Evolutionary conservation across 2,329 filamentous ascomycete genomes (phyloP), one percentile per base, ranked within the genome.

Genomic region (Alternaria viburni): DNA sequence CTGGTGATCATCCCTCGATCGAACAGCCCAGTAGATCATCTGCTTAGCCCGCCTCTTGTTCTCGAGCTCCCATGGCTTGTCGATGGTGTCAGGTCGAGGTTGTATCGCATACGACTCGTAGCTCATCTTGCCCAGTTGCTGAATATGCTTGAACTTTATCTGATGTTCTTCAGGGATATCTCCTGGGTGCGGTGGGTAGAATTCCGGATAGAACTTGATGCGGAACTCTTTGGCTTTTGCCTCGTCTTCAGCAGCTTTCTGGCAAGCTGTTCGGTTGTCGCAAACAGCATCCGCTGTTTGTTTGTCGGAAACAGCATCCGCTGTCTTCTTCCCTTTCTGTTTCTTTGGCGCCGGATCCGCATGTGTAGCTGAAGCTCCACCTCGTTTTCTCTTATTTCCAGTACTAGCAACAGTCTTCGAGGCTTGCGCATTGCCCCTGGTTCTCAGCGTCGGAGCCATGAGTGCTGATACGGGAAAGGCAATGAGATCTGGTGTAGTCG

Each of bases 131-230:
- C 68, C 67, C 13, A 70, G 32, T n/a, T 26, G 11, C 47, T 66
- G 65, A 47, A 69, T 68, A 50, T 51, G 54, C 15, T 46, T 30
- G 44, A 68, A 70, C 17, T 65, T 67, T 5, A 51, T 55, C 59
- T 54, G 62, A 50, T 69, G 67, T 17, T 54, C 19, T 19, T 32
- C 17, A 6, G 66, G 67, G 23, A 70, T 59, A 32, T 64, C 47
- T 41, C 21, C 57, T 3, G 50, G 59, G 9, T 19, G 25, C 19
- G 30, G 17, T 25, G 43, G 57, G 47, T 3, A 9, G 25, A 54
- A 59, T n/a, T 23, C 15, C n/a, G 36, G 41, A 36, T 59, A 25
- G 9, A 59, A 59, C 17, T 10, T 54, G 26, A 59, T 59, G 47
- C 57, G 41, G 43, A 56, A 47, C 13, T 56, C 54, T 17, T 56